Evolutionary conservation across 164 flowering plant species (phyloP).

Genomic region (Piper longum): DNA sequence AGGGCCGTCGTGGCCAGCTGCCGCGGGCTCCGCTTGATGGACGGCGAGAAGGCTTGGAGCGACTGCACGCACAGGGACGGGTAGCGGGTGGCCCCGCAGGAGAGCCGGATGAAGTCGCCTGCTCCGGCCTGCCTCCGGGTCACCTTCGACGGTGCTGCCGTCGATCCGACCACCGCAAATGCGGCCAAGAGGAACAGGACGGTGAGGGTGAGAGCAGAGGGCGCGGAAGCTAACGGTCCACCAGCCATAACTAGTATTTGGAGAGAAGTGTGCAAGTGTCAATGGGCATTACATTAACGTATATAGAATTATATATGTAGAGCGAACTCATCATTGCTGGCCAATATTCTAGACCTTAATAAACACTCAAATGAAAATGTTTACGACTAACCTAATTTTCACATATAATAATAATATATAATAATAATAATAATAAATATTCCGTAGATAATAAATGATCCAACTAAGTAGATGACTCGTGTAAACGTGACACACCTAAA

Average conservation of each 20-base stretch:
- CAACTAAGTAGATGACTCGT: no score
- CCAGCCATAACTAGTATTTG: constrained; percentile 2
- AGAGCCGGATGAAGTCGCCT: constrained; percentile 15
- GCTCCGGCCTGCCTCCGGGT: not conserved
- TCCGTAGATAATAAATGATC: no score
- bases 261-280: not conserved
- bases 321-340: no score
- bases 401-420: no score
- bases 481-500: no score
- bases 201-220: constrained; percentile 1
- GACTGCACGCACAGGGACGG: constrained; percentile 18
- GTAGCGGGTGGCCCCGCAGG: constrained; percentile 17
- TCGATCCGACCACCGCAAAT: not conserved
- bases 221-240: not conserved
- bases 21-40: constrained; percentile 14
- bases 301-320: no score
- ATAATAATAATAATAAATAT: no score
- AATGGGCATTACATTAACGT: not conserved
- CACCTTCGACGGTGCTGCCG: not conserved
- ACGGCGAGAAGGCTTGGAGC: constrained; percentile 9
- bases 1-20: constrained; percentile 21
- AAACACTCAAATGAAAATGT: no score
- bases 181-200: not conserved
- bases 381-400: no score
- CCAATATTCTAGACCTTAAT: no score